A percentile compares a stretch with the other conserved stretches of the same genome.
Evolutionary conservation across 345 rosid species (phyloP).

Genomic region (Salix suchowensis): DNA sequence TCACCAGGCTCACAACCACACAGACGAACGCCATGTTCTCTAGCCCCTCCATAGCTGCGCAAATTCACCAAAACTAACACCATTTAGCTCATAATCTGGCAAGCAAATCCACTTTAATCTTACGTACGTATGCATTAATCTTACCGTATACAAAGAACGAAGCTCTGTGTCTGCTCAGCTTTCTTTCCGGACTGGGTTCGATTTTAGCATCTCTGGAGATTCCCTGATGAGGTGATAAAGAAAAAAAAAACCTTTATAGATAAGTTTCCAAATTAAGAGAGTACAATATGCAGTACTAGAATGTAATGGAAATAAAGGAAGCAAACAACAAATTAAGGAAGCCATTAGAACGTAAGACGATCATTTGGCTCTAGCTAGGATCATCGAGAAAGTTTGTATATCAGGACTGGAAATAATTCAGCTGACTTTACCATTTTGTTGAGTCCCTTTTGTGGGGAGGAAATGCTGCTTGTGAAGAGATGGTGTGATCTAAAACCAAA

Average conservation of each 20-base stretch:
- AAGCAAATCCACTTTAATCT: not conserved
- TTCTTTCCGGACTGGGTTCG: conserved; percentile 22
- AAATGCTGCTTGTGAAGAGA: not conserved
- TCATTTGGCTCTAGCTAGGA: not conserved
- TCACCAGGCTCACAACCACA: conserved; percentile 45
- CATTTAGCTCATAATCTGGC: not conserved
- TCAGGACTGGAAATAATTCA: not conserved
- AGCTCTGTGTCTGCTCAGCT: conserved; percentile 46
- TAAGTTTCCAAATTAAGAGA: not conserved
- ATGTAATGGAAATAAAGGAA: not conserved
- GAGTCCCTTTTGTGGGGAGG: not conserved
- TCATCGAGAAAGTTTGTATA: not conserved
- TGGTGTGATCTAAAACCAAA: not conserved
- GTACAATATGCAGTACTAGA: not conserved
- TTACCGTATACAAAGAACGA: conserved; percentile 49
- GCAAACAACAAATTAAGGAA: not conserved
- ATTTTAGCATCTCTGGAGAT: conserved; percentile 22
- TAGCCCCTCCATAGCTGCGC: conserved; percentile 46
- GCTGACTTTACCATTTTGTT: conserved; percentile 25
- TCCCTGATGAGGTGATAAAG: conserved; percentile 18
- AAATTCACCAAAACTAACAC: not conserved
- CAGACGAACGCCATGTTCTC: conserved; percentile 61
- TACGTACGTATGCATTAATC: not conserved
- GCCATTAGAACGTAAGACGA: not conserved
- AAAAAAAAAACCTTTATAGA: not conserved